These are phyloP conservation scores for Tripterygium wilfordii DNA, from an alignment of 177 flowering plant species.

Conservation along the genomic window DNA sequence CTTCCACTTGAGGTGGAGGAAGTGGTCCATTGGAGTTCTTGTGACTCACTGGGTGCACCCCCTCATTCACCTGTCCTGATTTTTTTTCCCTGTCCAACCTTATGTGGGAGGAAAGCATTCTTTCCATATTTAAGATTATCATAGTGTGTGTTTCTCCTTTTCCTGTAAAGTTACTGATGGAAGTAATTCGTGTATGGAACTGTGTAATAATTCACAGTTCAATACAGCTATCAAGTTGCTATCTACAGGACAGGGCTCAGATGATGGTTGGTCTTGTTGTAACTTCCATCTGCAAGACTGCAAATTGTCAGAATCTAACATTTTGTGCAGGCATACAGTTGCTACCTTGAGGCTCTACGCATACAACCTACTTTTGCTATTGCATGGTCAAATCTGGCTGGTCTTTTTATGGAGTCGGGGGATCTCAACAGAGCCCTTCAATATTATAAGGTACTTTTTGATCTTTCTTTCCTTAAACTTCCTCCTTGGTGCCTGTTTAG, in stretches of 20 bases:
- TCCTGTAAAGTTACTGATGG: constrained; percentile 19
- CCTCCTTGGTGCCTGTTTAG: background rate
- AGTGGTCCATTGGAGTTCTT: background rate
- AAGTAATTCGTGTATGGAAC: constrained; percentile 23
- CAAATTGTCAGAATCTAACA: constrained; percentile 21
- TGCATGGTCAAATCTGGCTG: constrained; percentile 99
- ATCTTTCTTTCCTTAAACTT: background rate
- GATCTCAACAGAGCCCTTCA: constrained; percentile 86
- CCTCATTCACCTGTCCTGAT: constrained; percentile 5
- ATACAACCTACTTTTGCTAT: constrained; percentile 89
- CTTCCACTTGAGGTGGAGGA: background rate
- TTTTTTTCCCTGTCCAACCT: constrained; percentile 1
- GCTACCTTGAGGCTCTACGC: constrained; percentile 83
- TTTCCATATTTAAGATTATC: constrained; percentile 4
- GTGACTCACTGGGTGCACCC: constrained; percentile 1
- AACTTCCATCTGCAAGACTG: constrained; percentile 21
- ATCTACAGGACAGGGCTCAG: constrained; percentile 22
- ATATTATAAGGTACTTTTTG: constrained; percentile 67
- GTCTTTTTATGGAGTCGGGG: constrained; percentile 91
- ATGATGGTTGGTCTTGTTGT: constrained; percentile 33
- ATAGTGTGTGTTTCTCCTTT: constrained; percentile 8
- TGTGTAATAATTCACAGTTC: constrained; percentile 21
- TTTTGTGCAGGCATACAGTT: constrained; percentile 82
- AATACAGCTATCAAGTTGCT: constrained; percentile 25
- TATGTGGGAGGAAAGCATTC: background rate